Evolutionary conservation across 495 filamentous ascomycete genomes (phyloP).

Genomic region (Podospora australis): DNA sequence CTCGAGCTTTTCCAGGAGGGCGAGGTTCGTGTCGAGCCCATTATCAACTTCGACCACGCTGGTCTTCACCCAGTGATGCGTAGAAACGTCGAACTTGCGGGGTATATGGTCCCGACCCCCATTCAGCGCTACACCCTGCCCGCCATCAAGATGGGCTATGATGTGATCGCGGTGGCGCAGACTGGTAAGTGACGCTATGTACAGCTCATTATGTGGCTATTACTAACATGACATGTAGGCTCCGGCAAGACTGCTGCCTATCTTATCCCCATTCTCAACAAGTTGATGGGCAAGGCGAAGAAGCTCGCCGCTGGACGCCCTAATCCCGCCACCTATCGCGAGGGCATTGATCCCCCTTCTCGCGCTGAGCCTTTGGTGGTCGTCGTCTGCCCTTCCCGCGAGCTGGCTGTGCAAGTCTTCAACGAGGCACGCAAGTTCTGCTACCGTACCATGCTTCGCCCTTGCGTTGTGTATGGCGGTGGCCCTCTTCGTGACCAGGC

Average conservation of each 20-base stretch:
- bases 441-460: constrained; percentile 90
- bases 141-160: constrained; percentile 61
- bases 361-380: constrained; percentile 81
- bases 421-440: constrained; percentile 85
- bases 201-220: neutral
- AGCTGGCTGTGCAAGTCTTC: constrained; percentile 90
- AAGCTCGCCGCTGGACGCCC: constrained; percentile 74
- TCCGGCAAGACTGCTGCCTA: constrained; percentile 96
- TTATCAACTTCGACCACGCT: constrained; percentile 62
- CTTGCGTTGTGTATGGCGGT: constrained; percentile 87
- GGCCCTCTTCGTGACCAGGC: constrained; percentile 59
- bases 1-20: constrained; percentile 58
- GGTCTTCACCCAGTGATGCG: constrained; percentile 81
- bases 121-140: constrained; percentile 83
- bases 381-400: constrained; percentile 78
- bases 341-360: constrained; percentile 42
- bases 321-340: constrained; percentile 34
- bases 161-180: constrained; percentile 83
- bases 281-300: constrained; percentile 89
- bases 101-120: constrained; percentile 62
- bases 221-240: constrained; percentile 43
- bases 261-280: constrained; percentile 79
- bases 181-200: constrained; percentile 58
- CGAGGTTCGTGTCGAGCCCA: constrained; percentile 42
- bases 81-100: constrained; percentile 65